Conservation (phyloP, 2,329 filamentous ascomycete species). For the Coniella vitis region DNA sequence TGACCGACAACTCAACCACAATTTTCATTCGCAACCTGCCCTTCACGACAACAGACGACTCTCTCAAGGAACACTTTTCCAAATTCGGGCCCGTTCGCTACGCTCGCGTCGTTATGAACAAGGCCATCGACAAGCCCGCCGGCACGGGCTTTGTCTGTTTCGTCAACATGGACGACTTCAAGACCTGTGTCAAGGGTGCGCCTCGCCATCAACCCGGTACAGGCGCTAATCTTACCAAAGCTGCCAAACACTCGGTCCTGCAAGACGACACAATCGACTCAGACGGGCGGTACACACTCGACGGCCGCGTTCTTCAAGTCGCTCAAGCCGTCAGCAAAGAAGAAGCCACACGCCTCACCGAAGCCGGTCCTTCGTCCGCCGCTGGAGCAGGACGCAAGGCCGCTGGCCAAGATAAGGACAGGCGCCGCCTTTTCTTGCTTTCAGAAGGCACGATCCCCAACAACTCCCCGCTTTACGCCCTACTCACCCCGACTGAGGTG, state of each 20-base stretch:
- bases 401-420: conserved; percentile 64
- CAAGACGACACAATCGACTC: conserved; percentile 80
- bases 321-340: conserved; percentile 77
- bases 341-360: conserved; percentile 69
- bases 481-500: conserved; percentile 71
- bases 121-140: conserved; percentile 74
- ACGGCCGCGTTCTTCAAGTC: conserved; percentile 80
- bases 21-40: conserved; percentile 92
- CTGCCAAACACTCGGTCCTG: conserved; percentile 71
- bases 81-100: conserved; percentile 85
- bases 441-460: conserved; percentile 75
- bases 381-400: conserved; percentile 31
- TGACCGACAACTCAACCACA: conserved; percentile 64
- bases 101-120: conserved; percentile 85
- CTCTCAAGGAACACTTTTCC: conserved; percentile 78
- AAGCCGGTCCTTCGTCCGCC: conserved; percentile 57
- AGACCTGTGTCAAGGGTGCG: conserved; percentile 66
- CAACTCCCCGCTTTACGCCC: conserved; percentile 70
- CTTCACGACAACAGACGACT: conserved; percentile 77
- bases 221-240: conserved; percentile 17
- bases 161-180: conserved; percentile 67
- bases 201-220: conserved; percentile 49
- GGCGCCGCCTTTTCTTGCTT: conserved; percentile 81
- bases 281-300: conserved; percentile 79
- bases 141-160: conserved; percentile 97